Evolutionary conservation across 2,329 filamentous ascomycete species (phyloP), one percentile per base, ranked within the genome.

Genomic region (Stemphylium vesicarium): DNA sequence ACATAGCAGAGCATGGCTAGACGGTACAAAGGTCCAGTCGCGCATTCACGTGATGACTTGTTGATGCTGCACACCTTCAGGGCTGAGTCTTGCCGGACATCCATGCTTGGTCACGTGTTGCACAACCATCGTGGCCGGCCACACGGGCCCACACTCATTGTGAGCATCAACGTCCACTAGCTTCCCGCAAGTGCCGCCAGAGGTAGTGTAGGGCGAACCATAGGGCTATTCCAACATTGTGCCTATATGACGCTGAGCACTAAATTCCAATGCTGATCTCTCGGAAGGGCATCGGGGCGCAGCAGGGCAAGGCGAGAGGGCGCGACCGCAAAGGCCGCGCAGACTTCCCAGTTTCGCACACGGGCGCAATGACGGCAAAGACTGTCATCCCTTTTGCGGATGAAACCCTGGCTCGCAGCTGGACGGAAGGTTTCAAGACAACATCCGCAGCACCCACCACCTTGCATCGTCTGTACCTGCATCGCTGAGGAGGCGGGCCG

Each of bases 361-460:
- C 54, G 49, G 24, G 39, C 39, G 39, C 26, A 42, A 42, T 42
- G 39, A 29, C 39, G 39, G 39, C 39, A 24, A 39, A 29, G 24
- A 39, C 31, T 26, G 44, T 24, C 46, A 58, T 60, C 26, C 26
- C 26, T 29, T 29, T 29, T 29, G 57, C 60, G 62, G 62, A 59
- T 70, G 64, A 70, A 66, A 69, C 66, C 50, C 50, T 49, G 59
- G 59, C 58, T 53, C 52, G 47, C 43, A 63, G 64, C 59, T 59
- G 53, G 61, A 61, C 39, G 53, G 52, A 57, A 57, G 39, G 41
- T 43, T 55, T 36, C 42, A 45, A 45, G 55, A 59, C 18, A 50
- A 41, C 38, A 39, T 44, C 48, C 54, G 16, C 50, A 52, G 50
- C 51, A 46, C 45, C 36, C 41, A 41, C 33, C 42, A 56, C 32